Base-by-base conservation (phyloP, 345 rosid genomes). In the Euphorbia peplus region DNA sequence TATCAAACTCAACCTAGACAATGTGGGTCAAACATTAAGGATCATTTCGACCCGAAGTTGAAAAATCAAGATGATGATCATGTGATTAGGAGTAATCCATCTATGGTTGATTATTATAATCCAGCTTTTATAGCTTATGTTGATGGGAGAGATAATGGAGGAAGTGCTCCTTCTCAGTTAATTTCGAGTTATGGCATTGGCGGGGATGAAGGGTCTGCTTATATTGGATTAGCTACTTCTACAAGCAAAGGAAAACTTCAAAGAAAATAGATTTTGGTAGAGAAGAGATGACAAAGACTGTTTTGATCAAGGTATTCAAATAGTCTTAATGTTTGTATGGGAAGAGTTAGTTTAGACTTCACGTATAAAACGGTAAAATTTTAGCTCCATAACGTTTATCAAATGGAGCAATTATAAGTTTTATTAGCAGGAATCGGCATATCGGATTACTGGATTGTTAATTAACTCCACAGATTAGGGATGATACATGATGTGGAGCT, bases 1-100 rank as follows among this genome's bases (percentile, higher is more conserved):
- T 90, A 84, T 82, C 96, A 92, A 82, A 92, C 98, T 54, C 96
- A 90, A 60, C 96, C 98, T 54, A 85, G 95, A 60, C 95, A 88
- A 74, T 82, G 92, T 35, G 86, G 81, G 22, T 71, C 80, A 11
- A 64, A 51, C 63, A 59, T 22, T n/a, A 78, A 78, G 35, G 81
- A 73, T 10, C 41, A 75, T 1, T 21, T 70, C 47, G 75, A 72
- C 22, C 35, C 55, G 18, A 68, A 69, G 5, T 26, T 62, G 56
- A 73, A 60, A 35, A 69, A 51, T 10, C 66, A 54, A 75, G 73
- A 44, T 39, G 73, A 53, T 21, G 41, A 13, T 41, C 53, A 60
- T 29, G 9, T 60, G 26, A 47, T 73, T 16, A 72, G 56, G 63
- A 64, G 68, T 25, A 64, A 68, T 25, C 29, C 64, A n/a, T 37